Base-by-base conservation (phyloP, 306 rosid species). In the Fragaria vesca region DNA sequence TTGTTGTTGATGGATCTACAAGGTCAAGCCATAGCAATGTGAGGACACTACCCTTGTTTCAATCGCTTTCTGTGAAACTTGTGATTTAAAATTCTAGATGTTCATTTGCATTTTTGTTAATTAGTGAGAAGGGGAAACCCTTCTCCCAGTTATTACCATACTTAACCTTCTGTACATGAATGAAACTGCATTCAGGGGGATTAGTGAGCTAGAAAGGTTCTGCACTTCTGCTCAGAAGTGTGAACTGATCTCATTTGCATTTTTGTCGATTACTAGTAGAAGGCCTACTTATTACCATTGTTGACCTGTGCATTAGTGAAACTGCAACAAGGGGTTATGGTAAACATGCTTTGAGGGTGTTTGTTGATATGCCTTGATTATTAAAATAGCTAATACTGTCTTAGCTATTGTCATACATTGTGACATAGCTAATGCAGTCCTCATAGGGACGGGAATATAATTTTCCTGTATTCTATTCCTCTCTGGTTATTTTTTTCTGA, bases 21-120 rank as follows among this genome's bases (percentile, higher is more conserved):
- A 91, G 98, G 86, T 95, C 98, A 78, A 95, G 97, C 78, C 98
- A 95, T 86, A 95, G 98, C 92, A 95, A 95, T 91, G 98, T 95
- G 82, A 92, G 93, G 67, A 73, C 80, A 78, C 50, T 76, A 71
- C 66, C 83, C 70, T 73, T 78, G 34, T 78, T 63, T 24, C 43
- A 55, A 66, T 24, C 8, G 18, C 21, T 21, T 78, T 71, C 5
- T 50, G 5, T 16, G 7, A 18, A 54, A n/a, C 36, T 34, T 72
- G 47, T 58, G 30, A 15, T 24, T 24, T 43, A 42, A 12, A 17
- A 21, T 58, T 40, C 68, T 15, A 38, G 21, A 38, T 38, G 62
- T 52, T 72, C 18, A 38, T 72, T 18, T 11, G 48, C 32, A 34
- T 52, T 52, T 72, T 20, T 20, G 36, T 54, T 38, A 12, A 2